Evolutionary conservation across 805 yeast species (phyloP), one percentile per base, ranked within the genome.

Genomic region (Hanseniaspora mollemarum): DNA sequence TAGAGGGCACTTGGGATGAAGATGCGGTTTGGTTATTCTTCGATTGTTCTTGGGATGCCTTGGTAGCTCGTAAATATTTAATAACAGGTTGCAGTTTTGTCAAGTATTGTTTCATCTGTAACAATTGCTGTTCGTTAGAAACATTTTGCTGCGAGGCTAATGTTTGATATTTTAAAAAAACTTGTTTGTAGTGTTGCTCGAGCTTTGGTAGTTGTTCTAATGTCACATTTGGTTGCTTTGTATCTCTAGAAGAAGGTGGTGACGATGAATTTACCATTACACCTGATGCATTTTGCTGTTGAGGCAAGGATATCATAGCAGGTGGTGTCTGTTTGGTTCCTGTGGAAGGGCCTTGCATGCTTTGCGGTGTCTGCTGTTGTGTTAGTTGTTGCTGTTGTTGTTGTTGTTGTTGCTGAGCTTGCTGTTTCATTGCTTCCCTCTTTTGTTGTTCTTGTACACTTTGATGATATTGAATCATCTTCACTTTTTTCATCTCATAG

Each of bases 401-500:
- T 24, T 32, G 39, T 8, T 24, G 32, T 21, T 25, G 43, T 12
- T 25, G 32, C 21, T 38, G 32, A 15, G 38, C 44, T 32, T 44
- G 41, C 8, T 36, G 49, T 5, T 25, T 40, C 12, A 26, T 13
- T 12, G 45, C 41, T 25, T 48, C 51, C 40, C 45, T 48, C 21
- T 40, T 39, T 6, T n/a, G n/a, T 33, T 48, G 51, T 28, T 48
- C 51, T 26, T 48, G 51, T n/a, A 48, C 37, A 26, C 31, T 38
- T 4, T 40, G 43, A 40, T 48, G 51, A 7, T 40, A 43, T 12
- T 48, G 51, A 13, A 48, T 32, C 29, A 48, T 13, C 25, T 32
- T 48, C 4, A 48, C 45, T 28, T 48, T 48, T n/a, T 48, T 48
- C 22, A 42, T 35, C 18, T 48, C 51, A 25, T 48, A 48, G 21